Evolutionary conservation across 768 basidiomycete species (phyloP).

Genomic region (Chalciporus sphaerocephalus): DNA sequence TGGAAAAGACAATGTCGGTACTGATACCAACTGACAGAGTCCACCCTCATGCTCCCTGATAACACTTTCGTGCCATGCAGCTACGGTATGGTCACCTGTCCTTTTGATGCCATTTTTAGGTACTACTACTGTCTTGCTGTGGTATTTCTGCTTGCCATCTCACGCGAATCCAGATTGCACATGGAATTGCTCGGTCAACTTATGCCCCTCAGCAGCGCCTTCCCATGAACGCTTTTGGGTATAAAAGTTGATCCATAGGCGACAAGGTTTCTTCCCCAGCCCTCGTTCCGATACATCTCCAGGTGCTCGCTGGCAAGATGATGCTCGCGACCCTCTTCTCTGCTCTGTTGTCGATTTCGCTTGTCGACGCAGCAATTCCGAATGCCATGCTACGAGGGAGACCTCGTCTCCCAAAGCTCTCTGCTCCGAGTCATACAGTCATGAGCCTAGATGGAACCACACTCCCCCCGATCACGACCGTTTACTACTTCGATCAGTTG

Average conservation of each 20-base stretch:
- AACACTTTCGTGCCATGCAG: too few relatives aligned
- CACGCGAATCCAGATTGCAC: too few relatives aligned
- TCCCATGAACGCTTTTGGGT: conserved; percentile 3
- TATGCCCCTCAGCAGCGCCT: conserved; percentile 1
- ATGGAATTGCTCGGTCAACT: neutral
- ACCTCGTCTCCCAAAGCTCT: conserved; percentile 13
- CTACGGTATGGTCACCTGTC: too few relatives aligned
- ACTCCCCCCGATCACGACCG: conserved; percentile 24
- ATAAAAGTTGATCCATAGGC: conserved; percentile 4
- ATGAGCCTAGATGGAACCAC: conserved; percentile 22
- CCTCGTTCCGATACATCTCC: neutral
- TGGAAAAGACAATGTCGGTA: too few relatives aligned
- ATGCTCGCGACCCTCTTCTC: conserved; percentile 4
- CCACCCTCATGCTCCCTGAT: too few relatives aligned
- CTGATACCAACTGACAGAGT: too few relatives aligned
- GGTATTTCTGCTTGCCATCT: too few relatives aligned
- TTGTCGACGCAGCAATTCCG: conserved; percentile 19
- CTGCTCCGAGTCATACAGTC: conserved; percentile 6
- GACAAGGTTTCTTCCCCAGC: neutral
- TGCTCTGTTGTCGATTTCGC: conserved; percentile 7
- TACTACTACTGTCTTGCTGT: too few relatives aligned
- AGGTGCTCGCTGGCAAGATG: conserved; percentile 7
- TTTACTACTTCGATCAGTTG: conserved; percentile 30
- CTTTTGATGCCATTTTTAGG: too few relatives aligned
- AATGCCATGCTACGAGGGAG: conserved; percentile 20